A percentile compares a stretch with the other conserved stretches of the same genome.
These are phyloP conservation scores for Sphagnurus paluster DNA, from an alignment of 1,284 basidiomycete species.

Conservation along the genomic window DNA sequence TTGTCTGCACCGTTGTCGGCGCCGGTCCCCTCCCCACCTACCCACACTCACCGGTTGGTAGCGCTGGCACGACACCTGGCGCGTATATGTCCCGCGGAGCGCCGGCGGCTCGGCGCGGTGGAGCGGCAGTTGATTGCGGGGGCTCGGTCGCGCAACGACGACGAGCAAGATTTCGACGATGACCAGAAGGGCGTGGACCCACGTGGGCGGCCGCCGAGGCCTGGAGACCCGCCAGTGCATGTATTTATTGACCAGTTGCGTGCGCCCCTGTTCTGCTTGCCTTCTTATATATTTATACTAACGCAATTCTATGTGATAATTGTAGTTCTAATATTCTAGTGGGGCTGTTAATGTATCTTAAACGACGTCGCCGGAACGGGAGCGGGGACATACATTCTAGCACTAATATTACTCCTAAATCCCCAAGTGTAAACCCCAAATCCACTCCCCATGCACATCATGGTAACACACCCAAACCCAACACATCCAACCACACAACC, in stretches of 20 bases:
- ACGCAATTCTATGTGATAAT: neutral
- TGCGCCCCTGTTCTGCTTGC: slow-evolving; percentile 7
- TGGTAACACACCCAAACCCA: too few species aligned
- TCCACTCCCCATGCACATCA: too few species aligned
- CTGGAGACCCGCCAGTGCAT: slow-evolving; percentile 66
- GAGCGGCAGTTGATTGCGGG: slow-evolving; percentile 10
- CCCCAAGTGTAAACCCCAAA: too few species aligned
- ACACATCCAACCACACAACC: neutral
- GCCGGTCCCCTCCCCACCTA: neutral
- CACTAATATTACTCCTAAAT: too few species aligned
- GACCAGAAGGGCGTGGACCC: slow-evolving; percentile 40
- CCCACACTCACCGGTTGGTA: slow-evolving; percentile 5
- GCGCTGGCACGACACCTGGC: slow-evolving; percentile 11
- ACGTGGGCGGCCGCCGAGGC: slow-evolving; percentile 36
- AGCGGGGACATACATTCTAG: neutral
- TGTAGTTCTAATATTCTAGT: slow-evolving; percentile 23
- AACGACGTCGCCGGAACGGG: slow-evolving; percentile 11
- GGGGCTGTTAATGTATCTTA: slow-evolving; percentile 21
- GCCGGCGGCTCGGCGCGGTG: slow-evolving; percentile 7
- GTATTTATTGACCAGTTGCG: slow-evolving; percentile 84
- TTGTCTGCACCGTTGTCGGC: neutral
- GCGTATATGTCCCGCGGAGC: slow-evolving; percentile 11
- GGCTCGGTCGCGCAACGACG: slow-evolving; percentile 20
- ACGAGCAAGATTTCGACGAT: slow-evolving; percentile 10
- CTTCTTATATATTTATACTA: slow-evolving; percentile 14